These are phyloP conservation scores for Penicillium griseofulvum DNA, from an alignment of 2,329 filamentous ascomycete species.

Conservation along the genomic window DNA sequence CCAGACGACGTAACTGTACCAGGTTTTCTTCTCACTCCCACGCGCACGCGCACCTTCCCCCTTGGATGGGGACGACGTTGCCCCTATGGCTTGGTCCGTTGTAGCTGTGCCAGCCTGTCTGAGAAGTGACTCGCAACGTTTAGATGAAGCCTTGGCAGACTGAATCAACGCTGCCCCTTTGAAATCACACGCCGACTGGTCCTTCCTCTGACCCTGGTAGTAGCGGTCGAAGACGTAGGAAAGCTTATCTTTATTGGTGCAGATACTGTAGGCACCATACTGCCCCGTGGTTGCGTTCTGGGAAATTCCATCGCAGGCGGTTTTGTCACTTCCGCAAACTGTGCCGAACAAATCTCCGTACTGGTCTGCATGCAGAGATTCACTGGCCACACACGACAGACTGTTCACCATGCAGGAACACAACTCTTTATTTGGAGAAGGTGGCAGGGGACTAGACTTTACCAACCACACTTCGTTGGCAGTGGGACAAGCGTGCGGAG, in stretches of 20 bases:
- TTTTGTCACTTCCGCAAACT: conserved; percentile 39
- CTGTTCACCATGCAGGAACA: conserved; percentile 81
- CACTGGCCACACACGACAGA: conserved; percentile 65
- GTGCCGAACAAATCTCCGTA: conserved; percentile 66
- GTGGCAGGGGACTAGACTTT: conserved; percentile 65
- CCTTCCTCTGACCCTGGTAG: background rate
- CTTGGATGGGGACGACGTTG: background rate
- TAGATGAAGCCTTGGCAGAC: background rate
- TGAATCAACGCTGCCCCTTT: conserved; percentile 1
- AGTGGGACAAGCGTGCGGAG: background rate
- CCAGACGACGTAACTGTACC: too few species aligned
- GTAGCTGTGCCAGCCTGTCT: background rate
- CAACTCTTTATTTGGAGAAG: conserved; percentile 70
- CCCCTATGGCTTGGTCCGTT: background rate
- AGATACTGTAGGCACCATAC: conserved; percentile 44
- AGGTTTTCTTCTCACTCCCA: too few species aligned
- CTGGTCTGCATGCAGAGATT: conserved; percentile 24
- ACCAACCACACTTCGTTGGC: conserved; percentile 62
- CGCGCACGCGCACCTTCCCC: background rate
- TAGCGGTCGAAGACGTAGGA: conserved; percentile 5
- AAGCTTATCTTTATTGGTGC: conserved; percentile 1
- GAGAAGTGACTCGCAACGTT: conserved; percentile 1
- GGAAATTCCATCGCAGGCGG: conserved; percentile 41
- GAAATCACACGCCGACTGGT: conserved; percentile 2
- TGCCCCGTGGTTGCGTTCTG: conserved; percentile 39